Conservation (phyloP, 75 land plant genomes). For the Pinus albicaulis region DNA sequence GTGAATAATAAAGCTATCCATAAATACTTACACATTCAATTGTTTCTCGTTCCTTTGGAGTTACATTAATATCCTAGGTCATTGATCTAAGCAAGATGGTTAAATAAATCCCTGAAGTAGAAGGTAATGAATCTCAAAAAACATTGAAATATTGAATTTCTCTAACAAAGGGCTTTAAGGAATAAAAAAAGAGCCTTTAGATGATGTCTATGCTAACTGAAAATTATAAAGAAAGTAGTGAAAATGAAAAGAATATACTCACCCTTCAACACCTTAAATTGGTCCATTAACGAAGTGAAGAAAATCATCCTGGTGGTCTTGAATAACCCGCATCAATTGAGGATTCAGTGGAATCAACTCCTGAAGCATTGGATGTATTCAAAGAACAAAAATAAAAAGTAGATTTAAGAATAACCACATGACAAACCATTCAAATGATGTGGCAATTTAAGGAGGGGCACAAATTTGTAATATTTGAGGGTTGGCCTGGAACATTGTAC, state of each 20-base stretch:
- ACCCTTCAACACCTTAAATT: too few species aligned
- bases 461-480: conserved; percentile 94
- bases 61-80: too few species aligned
- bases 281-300: conserved; percentile 83
- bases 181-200: neutral
- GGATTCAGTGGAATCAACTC: conserved; percentile 96
- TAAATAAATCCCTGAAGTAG: conserved; percentile 47
- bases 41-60: conserved; percentile 94
- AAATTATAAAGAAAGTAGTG: too few species aligned
- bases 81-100: conserved; percentile 60
- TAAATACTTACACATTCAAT: conserved; percentile 89
- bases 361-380: conserved; percentile 97
- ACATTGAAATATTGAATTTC: conserved; percentile 1
- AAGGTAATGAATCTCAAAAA: conserved; percentile 2
- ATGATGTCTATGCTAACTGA: neutral
- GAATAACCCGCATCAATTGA: conserved; percentile 78
- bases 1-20: too few species aligned
- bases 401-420: neutral
- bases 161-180: neutral
- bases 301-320: too few species aligned
- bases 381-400: neutral
- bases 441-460: neutral
- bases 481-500: too few species aligned
- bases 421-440: neutral
- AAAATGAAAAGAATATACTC: too few species aligned